Base-by-base conservation (phyloP, 805 yeast genomes). In the Myxozyma vanderwaltii region DNA sequence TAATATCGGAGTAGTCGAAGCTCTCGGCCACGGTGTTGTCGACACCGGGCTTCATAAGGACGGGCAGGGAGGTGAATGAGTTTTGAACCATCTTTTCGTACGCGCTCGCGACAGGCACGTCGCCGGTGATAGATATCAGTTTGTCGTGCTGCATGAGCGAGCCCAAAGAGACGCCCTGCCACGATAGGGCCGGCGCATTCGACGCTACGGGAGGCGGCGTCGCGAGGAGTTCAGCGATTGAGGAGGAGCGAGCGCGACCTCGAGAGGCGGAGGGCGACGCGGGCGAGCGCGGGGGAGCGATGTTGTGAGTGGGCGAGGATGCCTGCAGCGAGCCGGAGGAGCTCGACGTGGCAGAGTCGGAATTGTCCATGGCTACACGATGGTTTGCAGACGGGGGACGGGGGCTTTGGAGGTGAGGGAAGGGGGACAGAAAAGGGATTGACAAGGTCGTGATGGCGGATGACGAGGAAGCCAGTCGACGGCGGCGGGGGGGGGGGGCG, bases 1-100 rank as follows among this genome's bases (percentile, higher is more conserved):
- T 91, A 73, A 92, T 79, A 74, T 92, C 97, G 29, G 92, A 82
- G 74, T 90, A 94, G 74, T 94, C 99, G 72, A 92, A 92, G 1
- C 96, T 87, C 61, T 87, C 79, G 69, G 94, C 89, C 65, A 86
- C 81, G 65, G 85, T 75, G 66, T 84, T 89, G 52, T 79, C 77
- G 33, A 36, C 57, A 1, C 78, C 76, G 58, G 69, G 61, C 29
- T 51, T 53, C 29, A 69, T 64, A 26, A 68, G 66, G 17, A 92
- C 94, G 0, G 99, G 98, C 56, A 94, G 76, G 15, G 95, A 86
- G 1, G 97, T 92, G 69, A 94, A 80, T 64, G 86, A 85, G 72
- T 91, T 81, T 33, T 79, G 75, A 31, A 82, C 80, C 69, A 92
- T 78, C 3, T 86, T 84, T 68, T 91, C 90, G 75, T 89, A 94